Percentiles rank a stretch among this genome's conserved stretches.
Conservation (phyloP, 1,284 basidiomycete species). For the Cutaneotrichosporon dermatis region DNA sequence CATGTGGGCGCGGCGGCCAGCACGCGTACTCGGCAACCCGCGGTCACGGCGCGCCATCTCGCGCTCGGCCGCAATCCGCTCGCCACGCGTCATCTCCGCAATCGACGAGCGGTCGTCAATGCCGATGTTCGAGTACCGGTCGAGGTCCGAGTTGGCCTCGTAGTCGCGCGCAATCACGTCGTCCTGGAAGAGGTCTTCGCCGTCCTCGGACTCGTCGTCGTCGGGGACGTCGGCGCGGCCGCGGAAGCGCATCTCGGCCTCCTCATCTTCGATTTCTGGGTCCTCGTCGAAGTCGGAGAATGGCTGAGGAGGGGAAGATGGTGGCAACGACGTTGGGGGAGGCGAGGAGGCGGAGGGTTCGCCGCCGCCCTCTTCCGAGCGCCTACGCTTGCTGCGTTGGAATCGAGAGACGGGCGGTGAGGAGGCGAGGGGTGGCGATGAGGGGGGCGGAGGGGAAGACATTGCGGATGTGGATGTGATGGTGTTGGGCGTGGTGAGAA, state of each 20-base stretch:
- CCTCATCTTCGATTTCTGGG: slow-evolving; percentile 68
- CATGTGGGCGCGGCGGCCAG: slow-evolving; percentile 68
- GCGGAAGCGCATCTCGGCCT: slow-evolving; percentile 55
- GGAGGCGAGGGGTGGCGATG: background rate
- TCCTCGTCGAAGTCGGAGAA: slow-evolving; percentile 86
- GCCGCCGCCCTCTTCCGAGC: background rate
- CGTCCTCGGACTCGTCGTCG: slow-evolving; percentile 61
- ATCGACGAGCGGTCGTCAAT: slow-evolving; percentile 80
- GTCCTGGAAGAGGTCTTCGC: slow-evolving; percentile 89
- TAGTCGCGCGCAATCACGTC: slow-evolving; percentile 80
- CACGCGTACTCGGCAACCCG: slow-evolving; percentile 64
- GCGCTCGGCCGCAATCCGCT: slow-evolving; percentile 77
- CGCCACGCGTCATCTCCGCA: slow-evolving; percentile 65
- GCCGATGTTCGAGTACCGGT: slow-evolving; percentile 80
- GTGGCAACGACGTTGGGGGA: slow-evolving; percentile 29
- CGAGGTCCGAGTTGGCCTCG: slow-evolving; percentile 71
- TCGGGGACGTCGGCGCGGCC: slow-evolving; percentile 49
- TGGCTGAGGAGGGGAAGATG: slow-evolving; percentile 51
- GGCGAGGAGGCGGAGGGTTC: background rate
- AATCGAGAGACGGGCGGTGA: no score
- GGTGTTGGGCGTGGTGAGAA: slow-evolving; percentile 8
- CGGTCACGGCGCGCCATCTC: slow-evolving; percentile 86
- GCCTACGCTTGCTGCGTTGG: slow-evolving; percentile 15
- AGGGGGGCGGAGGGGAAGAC: slow-evolving; percentile 10
- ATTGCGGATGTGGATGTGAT: slow-evolving; percentile 26